phyloP scores from a whole-genome alignment of 2,329 filamentous ascomycete species.

The Dichotomopilus funicola region DNA sequence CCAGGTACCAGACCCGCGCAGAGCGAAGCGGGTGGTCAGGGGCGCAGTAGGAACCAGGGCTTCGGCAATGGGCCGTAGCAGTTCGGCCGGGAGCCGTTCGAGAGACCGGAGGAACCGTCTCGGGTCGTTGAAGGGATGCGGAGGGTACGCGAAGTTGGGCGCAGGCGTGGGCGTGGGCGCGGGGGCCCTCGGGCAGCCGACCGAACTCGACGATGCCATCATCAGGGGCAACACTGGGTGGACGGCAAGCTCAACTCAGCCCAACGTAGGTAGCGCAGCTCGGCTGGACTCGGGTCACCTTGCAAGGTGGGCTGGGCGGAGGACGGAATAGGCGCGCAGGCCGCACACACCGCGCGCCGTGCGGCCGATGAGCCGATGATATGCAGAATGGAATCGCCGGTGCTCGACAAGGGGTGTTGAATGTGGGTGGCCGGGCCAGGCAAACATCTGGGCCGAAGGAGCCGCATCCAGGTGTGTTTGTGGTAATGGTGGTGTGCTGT shows the following conservation, averaged over 20 bases:
- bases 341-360: too few species aligned
- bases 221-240: not conserved
- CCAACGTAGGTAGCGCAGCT: too few species aligned
- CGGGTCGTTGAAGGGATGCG: not conserved
- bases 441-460: slow-evolving; percentile 1
- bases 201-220: slow-evolving; percentile 16
- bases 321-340: too few species aligned
- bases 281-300: too few species aligned
- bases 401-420: too few species aligned
- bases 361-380: not conserved
- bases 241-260: not conserved
- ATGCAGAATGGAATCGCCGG: slow-evolving; percentile 1
- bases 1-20: slow-evolving; percentile 24
- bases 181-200: slow-evolving; percentile 5
- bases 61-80: slow-evolving; percentile 24
- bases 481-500: not conserved
- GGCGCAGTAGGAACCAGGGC: slow-evolving; percentile 19
- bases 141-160: too few species aligned
- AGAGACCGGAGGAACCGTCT: slow-evolving; percentile 9
- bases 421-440: too few species aligned
- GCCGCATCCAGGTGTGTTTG: slow-evolving; percentile 7
- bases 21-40: slow-evolving; percentile 24
- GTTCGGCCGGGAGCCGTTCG: slow-evolving; percentile 23
- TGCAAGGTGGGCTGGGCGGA: too few species aligned
- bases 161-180: not conserved